Evolutionary conservation across 257 asterid genomes (phyloP), one percentile per base, ranked within the genome.

Genomic region (Penstemon davidsonii): DNA sequence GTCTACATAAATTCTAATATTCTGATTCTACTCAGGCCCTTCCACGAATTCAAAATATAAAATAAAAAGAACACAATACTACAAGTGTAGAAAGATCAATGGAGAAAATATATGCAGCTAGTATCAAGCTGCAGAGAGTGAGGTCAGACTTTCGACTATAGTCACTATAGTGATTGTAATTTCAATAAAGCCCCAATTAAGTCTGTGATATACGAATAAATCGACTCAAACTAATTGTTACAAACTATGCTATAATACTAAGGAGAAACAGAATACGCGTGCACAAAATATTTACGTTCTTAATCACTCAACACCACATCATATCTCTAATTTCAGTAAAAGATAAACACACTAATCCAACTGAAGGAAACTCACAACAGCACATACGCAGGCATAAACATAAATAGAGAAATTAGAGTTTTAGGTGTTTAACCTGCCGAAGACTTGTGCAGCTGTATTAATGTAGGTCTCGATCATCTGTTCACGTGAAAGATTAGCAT

Each of bases 381-480:
- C 50, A 62, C 8, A 6, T 8, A 12, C 8, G 37, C 46, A 51
- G 7, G 8, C 4, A 38, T 0, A 43, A 43, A 60, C 9, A 70
- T 1, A 55, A 1, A 57, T 13, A 55, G 49, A 33, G 19, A 47
- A 49, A 7, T 6, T 41, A 10, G 41, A 1, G 4, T 15, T 15
- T 15, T 15, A 15, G 18, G 18, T 15, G 18, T 15, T 18, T 54
- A 43, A 92, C 98, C 98, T 90, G 55, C 99, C 99, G 69, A 93
- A 87, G 64, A 88, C 86, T 77, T 87, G 85, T 4, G 99, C 90
- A 60, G 97, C 97, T 8, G 81, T 84, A 4, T 83, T 83, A 13
- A 88, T 85, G 38, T 88, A 93, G 49, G 87, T 80, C 1, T 85
- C 92, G 12, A 93, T 82, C 96, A 83, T 90, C 65, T 87, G 85